Evolutionary conservation across 495 filamentous ascomycete genomes (phyloP).

Genomic region (Penicillium silybi): DNA sequence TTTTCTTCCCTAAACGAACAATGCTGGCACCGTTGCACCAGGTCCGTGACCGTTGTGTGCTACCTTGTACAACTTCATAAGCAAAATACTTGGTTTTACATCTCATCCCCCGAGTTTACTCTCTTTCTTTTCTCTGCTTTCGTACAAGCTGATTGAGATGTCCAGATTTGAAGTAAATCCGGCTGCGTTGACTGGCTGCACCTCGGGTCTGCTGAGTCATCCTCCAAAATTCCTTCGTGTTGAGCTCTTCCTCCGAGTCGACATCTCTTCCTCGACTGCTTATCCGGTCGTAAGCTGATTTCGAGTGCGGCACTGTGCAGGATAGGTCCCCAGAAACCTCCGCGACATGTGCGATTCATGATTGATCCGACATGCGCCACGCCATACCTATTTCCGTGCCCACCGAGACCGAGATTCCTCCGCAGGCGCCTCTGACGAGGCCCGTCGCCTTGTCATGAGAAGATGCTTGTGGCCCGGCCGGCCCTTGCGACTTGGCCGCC

Average conservation of each 20-base stretch:
- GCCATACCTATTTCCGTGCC: conserved; percentile 18
- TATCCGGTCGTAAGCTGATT: not conserved
- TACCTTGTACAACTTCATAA: conserved; percentile 7
- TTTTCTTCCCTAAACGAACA: not conserved
- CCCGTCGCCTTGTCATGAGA: conserved; percentile 44
- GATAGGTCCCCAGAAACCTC: not conserved
- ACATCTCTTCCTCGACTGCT: not conserved
- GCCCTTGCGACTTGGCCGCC: conserved; percentile 34
- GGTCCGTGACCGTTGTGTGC: conserved; percentile 1
- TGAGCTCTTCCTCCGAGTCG: not conserved
- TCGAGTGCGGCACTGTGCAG: not conserved
- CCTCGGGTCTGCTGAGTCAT: conserved; percentile 18
- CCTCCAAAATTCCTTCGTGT: conserved; percentile 16
- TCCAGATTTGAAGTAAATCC: conserved; percentile 14
- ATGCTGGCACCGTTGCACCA: conserved; percentile 19
- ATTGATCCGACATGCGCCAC: conserved; percentile 38
- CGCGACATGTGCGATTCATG: conserved; percentile 21
- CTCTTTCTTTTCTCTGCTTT: not conserved
- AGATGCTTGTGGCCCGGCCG: conserved; percentile 36
- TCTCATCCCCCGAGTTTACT: not conserved
- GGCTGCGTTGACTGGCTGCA: conserved; percentile 13
- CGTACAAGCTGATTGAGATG: not conserved
- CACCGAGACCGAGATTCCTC: conserved; percentile 35
- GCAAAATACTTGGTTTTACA: not conserved
- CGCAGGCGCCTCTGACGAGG: conserved; percentile 26